Base-by-base conservation (phyloP, 2,329 filamentous ascomycete genomes). In the Venturia pyrina region DNA sequence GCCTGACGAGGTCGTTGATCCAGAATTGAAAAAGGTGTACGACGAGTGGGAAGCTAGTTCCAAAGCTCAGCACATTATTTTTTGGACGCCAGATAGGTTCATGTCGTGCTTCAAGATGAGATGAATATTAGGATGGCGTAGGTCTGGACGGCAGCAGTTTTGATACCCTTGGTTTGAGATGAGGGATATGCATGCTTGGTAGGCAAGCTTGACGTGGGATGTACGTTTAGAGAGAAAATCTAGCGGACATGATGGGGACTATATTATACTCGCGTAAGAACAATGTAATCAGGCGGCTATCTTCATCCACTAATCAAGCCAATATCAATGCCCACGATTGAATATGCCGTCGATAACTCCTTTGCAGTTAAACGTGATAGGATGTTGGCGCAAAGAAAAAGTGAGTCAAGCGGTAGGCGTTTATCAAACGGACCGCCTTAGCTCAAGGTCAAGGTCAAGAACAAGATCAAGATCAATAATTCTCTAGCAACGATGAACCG, bases 1-100 rank as follows among this genome's bases (percentile, higher is more conserved):
- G 32, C 28, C 28, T 37, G 32, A 19, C 7, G 11, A 37, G 6
- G 8, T 8, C 11, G 5, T 37, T 59, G 53, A 59, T n/a, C 15
- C 53, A 7, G 32, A 21, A 5, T 8, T 59, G 32, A 59, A 37
- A 15, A 59, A 37, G 13, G 53, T 59, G 28, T 59, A 59, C 32
- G 53, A 59, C 6, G 53, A 59, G 32, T 59, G 53, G 53, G 53
- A 59, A 32, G 32, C 53, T n/a, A 37, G 53, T n/a, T 19, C 53
- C 53, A 59, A n/a, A 59, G 53, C 53, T 37, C 53, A 59, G 53
- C 53, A 59, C 19, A 59, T 59, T 13, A 59, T 11, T 17, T 59
- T 37, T 15, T 37, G 28, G 53, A 59, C 53, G 32, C 15, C 53
- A 11, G 53, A 59, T 15, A 59, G 6, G 28, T 59, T 59, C 53